Evolutionary conservation across 768 basidiomycete species (phyloP), one percentile per base, ranked within the genome.

Genomic region (Coprinellus aureogranulatus): DNA sequence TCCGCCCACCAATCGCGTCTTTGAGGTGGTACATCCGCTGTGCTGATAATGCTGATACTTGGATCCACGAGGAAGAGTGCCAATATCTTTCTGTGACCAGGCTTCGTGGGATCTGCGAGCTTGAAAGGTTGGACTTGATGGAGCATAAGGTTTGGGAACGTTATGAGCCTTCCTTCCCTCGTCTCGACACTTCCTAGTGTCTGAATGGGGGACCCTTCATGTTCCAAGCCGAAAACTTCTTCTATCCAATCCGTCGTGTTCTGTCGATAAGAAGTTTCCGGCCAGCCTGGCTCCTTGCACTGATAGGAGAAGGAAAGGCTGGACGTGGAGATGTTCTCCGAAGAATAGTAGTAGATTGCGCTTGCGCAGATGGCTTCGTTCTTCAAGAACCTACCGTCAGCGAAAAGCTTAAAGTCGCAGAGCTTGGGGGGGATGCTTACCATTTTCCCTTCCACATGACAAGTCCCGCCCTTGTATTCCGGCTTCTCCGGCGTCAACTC

Each of bases 21-120:
- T 55, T 72, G 72, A 12, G 62, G 62, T 0, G 69, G 68, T 2
- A 72, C 62, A 39, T 67, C 58, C 11, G 64, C 59, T 1, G 71
- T 64, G 8, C 69, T 69, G 20, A 67, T 53, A 10, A 72, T 61
- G 28, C 55, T 57, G 44, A 57, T 46, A 50, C 67, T 60, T 1
- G 70, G 70, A 54, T 77, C 73, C 47, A 76, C 68, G 34, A 77
- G 70, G 62, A 75, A 75, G 12, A 78, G 62, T 1, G 70, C 72
- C 12, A 78, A 61, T 22, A 79, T 72, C 61, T 75, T 79, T 46
- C 77, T 66, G 54, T 74, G 66, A 2, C 76, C 78, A 5, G 72
- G 73, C 52, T 70, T 71, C 16, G 68, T 68, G 0, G 59, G 60
- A 61, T 78, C 74, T 4, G 47, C 57, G 20, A 78, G 70, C 30